These are phyloP conservation scores for Microcyclospora pomicola DNA, from an alignment of 2,329 filamentous ascomycete species.

Conservation along the genomic window DNA sequence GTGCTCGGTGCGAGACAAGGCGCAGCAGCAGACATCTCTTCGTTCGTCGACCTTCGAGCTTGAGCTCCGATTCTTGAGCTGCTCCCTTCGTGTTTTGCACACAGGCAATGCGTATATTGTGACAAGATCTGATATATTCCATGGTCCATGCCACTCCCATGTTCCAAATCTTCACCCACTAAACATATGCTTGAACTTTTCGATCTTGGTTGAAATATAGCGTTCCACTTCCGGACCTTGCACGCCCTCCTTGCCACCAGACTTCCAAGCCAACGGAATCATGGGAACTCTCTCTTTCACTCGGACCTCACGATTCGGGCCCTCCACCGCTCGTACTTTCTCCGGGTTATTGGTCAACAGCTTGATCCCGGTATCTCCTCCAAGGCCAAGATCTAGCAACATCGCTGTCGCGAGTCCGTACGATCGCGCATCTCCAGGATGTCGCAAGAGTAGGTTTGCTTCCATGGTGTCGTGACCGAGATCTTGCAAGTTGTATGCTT, in stretches of 20 bases:
- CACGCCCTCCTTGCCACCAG: conserved; percentile 63
- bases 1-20: too few relatives aligned
- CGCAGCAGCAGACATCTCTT: too few relatives aligned
- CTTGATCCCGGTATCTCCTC: conserved; percentile 55
- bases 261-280: conserved; percentile 87
- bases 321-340: conserved; percentile 88
- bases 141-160: too few relatives aligned
- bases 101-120: too few relatives aligned
- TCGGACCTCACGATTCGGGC: conserved; percentile 71
- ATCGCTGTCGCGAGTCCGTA: conserved; percentile 97
- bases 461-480: conserved; percentile 95
- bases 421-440: conserved; percentile 86
- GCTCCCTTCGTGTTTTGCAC: too few relatives aligned
- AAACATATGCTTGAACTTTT: conserved; percentile 41
- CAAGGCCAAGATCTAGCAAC: conserved; percentile 67
- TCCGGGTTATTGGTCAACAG: conserved; percentile 95
- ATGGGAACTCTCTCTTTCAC: conserved; percentile 88
- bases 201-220: conserved; percentile 78
- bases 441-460: conserved; percentile 77
- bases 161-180: conserved; percentile 4
- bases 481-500: conserved; percentile 96
- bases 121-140: too few relatives aligned
- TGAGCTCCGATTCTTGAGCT: too few relatives aligned
- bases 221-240: conserved; percentile 80
- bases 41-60: too few relatives aligned